Base-by-base conservation (phyloP, 2,329 filamentous ascomycete genomes). In the Orbilia oligospora region DNA sequence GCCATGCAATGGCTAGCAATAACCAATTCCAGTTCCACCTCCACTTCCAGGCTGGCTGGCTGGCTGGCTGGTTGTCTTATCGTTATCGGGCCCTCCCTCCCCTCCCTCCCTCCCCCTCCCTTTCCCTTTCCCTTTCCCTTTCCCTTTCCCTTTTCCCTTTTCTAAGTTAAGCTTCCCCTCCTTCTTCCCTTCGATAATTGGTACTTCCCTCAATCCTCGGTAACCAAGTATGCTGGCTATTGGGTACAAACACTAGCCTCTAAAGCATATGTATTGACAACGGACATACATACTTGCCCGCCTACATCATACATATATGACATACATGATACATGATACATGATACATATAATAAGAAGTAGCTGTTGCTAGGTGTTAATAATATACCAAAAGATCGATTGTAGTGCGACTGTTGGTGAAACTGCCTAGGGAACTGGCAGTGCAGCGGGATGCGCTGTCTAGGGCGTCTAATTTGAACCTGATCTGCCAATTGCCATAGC, bases 81-180 rank as follows among this genome's bases (percentile, higher is more conserved):
- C 56, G 56, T 61, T 58, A 58, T 58, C 53, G 53, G 53, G 24
- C 48, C 48, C 9, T 51, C 48, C 48, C 48, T 51, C 10, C 16
- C 51, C 51, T 33, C 14, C 27, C 24, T 30, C n/a, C n/a, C 49
- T 22, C 22, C 14, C 12, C 49, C 24, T 33, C 24, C 49, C 49
- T 33, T 30, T 33, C 49, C 12, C 27, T 10, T 30, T 22, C 20
- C 46, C 46, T n/a, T n/a, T 16, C 20, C 14, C 46, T 3, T 14
- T 24, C 46, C 46, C 18, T n/a, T n/a, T n/a, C n/a, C n/a, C n/a
- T n/a, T n/a, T n/a, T n/a, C n/a, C n/a, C n/a, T n/a, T n/a, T n/a
- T n/a, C n/a, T n/a, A n/a, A n/a, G n/a, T n/a, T n/a, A n/a, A n/a
- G n/a, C n/a, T n/a, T n/a, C n/a, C n/a, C n/a, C n/a, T n/a, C n/a